phyloP scores from a whole-genome alignment of 1,139 yeast species.

The Geotrichum cucujoidarum region DNA sequence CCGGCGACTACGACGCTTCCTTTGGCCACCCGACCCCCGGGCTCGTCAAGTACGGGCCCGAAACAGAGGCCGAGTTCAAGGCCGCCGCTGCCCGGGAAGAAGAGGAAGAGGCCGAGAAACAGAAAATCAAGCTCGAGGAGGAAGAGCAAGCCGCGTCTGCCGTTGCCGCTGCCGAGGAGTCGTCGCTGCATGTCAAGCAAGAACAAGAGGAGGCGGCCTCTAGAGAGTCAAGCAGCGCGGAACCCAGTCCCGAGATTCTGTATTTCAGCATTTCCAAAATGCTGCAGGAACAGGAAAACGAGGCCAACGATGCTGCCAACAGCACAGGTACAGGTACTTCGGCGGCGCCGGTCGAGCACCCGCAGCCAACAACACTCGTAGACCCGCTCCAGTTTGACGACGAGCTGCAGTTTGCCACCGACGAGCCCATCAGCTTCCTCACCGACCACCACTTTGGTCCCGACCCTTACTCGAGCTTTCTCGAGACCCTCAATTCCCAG shows the following conservation, averaged over 20 bases:
- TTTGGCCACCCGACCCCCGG: slow-evolving; percentile 6
- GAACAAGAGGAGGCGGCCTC: background rate
- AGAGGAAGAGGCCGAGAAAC: background rate
- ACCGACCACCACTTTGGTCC: background rate
- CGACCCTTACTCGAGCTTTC: no score
- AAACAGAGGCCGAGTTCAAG: slow-evolving; percentile 5
- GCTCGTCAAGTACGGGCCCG: slow-evolving; percentile 5
- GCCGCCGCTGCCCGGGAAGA: slow-evolving; percentile 2
- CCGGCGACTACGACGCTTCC: slow-evolving; percentile 9
- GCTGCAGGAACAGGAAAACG: background rate
- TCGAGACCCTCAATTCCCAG: no score
- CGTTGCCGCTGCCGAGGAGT: background rate
- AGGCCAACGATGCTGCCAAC: background rate
- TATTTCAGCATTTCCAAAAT: background rate
- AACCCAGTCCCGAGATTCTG: background rate
- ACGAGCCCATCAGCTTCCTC: background rate
- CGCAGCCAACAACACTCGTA: background rate
- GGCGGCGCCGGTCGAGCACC: background rate
- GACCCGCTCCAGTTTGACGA: slow-evolving; percentile 3
- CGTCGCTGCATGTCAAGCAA: background rate
- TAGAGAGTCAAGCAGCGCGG: background rate
- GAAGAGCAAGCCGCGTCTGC: background rate
- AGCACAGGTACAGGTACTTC: no score
- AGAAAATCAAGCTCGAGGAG: background rate
- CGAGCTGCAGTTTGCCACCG: background rate